phyloP scores from a whole-genome alignment of 176 grass and related monocot species.

The Carex kokanica region DNA sequence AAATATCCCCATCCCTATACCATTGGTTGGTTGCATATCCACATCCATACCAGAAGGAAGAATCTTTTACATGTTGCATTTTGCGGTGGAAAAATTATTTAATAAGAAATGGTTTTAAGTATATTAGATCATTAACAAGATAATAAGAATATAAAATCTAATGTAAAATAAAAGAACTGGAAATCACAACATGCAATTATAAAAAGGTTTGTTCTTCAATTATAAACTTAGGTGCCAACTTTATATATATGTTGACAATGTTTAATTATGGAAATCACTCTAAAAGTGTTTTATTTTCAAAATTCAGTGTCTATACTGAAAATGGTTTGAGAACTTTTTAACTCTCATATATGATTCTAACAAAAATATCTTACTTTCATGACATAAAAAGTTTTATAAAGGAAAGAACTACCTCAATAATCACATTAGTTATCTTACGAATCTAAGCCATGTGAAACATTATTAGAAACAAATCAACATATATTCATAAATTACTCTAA shows the following conservation, averaged over 20 bases:
- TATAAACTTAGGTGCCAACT: not conserved
- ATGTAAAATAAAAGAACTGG: not conserved
- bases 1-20: not conserved
- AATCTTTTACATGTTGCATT: conserved; percentile 14
- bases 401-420: not conserved
- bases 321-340: too few species aligned
- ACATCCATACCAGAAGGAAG: conserved; percentile 15
- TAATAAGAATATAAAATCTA: too few species aligned
- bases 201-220: not conserved
- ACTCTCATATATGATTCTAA: too few species aligned
- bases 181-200: not conserved
- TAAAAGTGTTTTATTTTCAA: too few species aligned
- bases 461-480: not conserved
- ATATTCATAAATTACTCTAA: not conserved
- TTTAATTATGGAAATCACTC: not conserved
- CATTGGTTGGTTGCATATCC: conserved; percentile 22
- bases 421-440: not conserved
- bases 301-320: too few species aligned
- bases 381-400: not conserved
- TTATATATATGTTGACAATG: too few species aligned
- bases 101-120: not conserved
- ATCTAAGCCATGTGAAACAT: not conserved
- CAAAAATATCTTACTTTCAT: too few species aligned
- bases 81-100: not conserved
- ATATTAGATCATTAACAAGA: not conserved